These are phyloP conservation scores for Zygosaccharomyces pseudorouxii DNA, from an alignment of 805 yeast genomes.

Conservation along the genomic window DNA sequence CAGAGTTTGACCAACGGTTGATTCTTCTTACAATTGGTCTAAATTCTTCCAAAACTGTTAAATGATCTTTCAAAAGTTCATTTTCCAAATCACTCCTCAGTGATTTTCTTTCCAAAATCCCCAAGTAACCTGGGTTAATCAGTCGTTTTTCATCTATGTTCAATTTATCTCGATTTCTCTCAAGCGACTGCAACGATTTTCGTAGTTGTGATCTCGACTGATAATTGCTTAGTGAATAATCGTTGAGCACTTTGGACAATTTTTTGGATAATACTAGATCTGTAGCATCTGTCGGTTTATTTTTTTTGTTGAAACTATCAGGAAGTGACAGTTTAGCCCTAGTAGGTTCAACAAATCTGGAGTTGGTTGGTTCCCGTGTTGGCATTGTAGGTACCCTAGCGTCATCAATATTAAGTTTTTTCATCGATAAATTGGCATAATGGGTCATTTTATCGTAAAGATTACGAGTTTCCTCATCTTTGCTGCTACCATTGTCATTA, in stretches of 20 bases:
- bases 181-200: constrained; percentile 34
- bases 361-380: neutral
- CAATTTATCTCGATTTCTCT: constrained; percentile 29
- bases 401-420: constrained; percentile 8
- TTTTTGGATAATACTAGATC: constrained; percentile 32
- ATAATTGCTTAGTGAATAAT: constrained; percentile 27
- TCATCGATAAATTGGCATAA: constrained; percentile 19
- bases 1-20: constrained; percentile 30
- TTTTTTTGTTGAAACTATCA: constrained; percentile 3
- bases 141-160: constrained; percentile 37
- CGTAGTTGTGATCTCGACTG: constrained; percentile 33
- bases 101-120: constrained; percentile 56
- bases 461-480: constrained; percentile 8
- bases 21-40: constrained; percentile 43
- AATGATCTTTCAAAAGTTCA: constrained; percentile 54
- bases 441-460: constrained; percentile 22
- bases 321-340: constrained; percentile 6
- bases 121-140: constrained; percentile 44
- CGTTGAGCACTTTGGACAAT: constrained; percentile 35
- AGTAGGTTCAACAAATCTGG: constrained; percentile 11
- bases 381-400: neutral
- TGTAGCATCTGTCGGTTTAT: constrained; percentile 17
- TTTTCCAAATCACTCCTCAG: constrained; percentile 57
- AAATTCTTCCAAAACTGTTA: constrained; percentile 43
- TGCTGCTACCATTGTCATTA: neutral